Evolutionary conservation across 2,329 filamentous ascomycete genomes (phyloP), one percentile per base, ranked within the genome.

Genomic region (Colletotrichum sp.): DNA sequence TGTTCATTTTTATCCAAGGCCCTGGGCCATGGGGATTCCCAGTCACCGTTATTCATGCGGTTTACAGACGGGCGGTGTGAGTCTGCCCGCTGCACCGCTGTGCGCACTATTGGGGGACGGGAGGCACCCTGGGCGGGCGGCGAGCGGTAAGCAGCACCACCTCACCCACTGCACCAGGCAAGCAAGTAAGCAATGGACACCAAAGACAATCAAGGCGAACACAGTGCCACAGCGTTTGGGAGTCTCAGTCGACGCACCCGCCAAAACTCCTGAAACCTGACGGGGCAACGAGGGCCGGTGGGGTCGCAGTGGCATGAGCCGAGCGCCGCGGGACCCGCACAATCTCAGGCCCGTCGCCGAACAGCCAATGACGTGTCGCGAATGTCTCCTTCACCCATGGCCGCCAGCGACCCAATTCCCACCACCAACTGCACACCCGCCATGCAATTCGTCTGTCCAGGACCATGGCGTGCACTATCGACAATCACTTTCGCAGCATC

Each of bases 211-310:
- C 54, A 55, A 21, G n/a, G 51, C 54, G 54, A 67, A 59, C 34
- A 67, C 54, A 31, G 65, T 67, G 58, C 65, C 38, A 33, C 43
- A 51, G 43, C n/a, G 43, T 51, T 24, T 51, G 43, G 43, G 43
- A 33, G 29, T 59, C 29, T 58, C 24, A 31, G 57, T 62, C 33
- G 59, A 43, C 33, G 29, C 59, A 61, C n/a, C 55, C 47, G 36
- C 63, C 61, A 67, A 65, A 62, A 9, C 43, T 58, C 77, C 76
- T 77, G 79, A 77, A 71, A 77, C 76, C 80, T 83, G 82, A 81
- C 82, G 77, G 81, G 82, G 80, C 80, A 81, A 81, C 80, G 73
- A 74, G 21, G 43, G 15, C 11, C 21, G 36, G 59, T 62, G 59
- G 33, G 33, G 59, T 38, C 18, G 31, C 59, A 12, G 36, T 34